phyloP scores from a whole-genome alignment of 352 stramenopile genomes.

The Pythium aquatile region DNA sequence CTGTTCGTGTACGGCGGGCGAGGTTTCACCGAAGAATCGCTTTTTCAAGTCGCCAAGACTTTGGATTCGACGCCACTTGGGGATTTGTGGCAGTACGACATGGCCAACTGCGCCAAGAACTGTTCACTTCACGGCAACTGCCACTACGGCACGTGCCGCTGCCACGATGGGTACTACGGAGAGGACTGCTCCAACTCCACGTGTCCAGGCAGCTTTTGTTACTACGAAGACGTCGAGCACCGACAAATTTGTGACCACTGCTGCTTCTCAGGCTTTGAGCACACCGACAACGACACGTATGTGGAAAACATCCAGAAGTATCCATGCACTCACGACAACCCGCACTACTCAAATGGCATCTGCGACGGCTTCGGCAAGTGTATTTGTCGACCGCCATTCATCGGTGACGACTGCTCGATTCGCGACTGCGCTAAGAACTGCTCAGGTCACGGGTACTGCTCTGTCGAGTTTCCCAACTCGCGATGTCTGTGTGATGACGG shows the following conservation, averaged over 20 bases:
- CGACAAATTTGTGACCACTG: constrained; percentile 92
- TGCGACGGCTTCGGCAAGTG: constrained; percentile 96
- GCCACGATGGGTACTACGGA: constrained; percentile 95
- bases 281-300: constrained; percentile 88
- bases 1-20: constrained; percentile 91
- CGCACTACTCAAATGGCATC: constrained; percentile 92
- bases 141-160: constrained; percentile 91
- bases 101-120: constrained; percentile 92
- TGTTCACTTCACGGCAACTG: constrained; percentile 92
- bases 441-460: constrained; percentile 94
- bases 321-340: constrained; percentile 74
- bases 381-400: constrained; percentile 93
- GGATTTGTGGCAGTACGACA: constrained; percentile 91
- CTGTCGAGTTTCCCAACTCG: constrained; percentile 94
- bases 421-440: constrained; percentile 92
- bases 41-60: constrained; percentile 62
- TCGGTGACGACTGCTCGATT: constrained; percentile 91
- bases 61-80: constrained; percentile 50
- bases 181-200: constrained; percentile 94
- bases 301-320: constrained; percentile 90
- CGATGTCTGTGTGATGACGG: constrained; percentile 94
- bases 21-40: constrained; percentile 67
- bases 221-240: constrained; percentile 86
- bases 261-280: constrained; percentile 89
- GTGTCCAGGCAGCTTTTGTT: constrained; percentile 93